Evolutionary conservation across 2,329 filamentous ascomycete genomes (phyloP).

Genomic region (Dothideomycetes sp.): DNA sequence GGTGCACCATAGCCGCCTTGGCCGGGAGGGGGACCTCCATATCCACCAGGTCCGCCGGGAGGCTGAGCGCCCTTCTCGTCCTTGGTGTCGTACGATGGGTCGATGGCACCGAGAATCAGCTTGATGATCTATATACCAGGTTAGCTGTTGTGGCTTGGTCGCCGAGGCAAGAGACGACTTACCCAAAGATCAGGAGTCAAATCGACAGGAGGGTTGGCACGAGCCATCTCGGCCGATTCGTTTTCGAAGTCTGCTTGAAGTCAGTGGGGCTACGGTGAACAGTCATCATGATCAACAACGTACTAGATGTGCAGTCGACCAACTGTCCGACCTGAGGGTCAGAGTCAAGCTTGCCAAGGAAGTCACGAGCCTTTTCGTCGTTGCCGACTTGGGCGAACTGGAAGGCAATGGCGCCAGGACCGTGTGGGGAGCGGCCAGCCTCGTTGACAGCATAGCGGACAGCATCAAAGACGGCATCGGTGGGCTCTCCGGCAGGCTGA

Average conservation of each 20-base stretch:
- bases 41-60: constrained; percentile 16
- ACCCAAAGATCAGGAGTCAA: constrained; percentile 57
- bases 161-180: constrained; percentile 13
- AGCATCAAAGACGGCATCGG: constrained; percentile 47
- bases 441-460: constrained; percentile 48
- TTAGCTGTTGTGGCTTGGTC: neutral
- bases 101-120: constrained; percentile 58
- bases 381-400: constrained; percentile 63
- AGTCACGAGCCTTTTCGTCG: constrained; percentile 54
- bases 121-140: constrained; percentile 52
- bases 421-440: constrained; percentile 42
- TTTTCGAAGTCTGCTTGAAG: constrained; percentile 50
- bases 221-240: constrained; percentile 57
- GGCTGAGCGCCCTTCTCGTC: constrained; percentile 45
- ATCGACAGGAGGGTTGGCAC: constrained; percentile 51
- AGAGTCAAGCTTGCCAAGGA: constrained; percentile 54
- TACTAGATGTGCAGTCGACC: constrained; percentile 62
- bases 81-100: constrained; percentile 55
- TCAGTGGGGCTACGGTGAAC: constrained; percentile 13
- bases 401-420: constrained; percentile 50
- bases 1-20: constrained; percentile 24
- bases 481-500: constrained; percentile 54
- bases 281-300: constrained; percentile 23
- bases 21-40: constrained; percentile 22
- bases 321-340: constrained; percentile 52